Conservation (phyloP, 768 basidiomycete genomes). For the Amanita phalloides region DNA sequence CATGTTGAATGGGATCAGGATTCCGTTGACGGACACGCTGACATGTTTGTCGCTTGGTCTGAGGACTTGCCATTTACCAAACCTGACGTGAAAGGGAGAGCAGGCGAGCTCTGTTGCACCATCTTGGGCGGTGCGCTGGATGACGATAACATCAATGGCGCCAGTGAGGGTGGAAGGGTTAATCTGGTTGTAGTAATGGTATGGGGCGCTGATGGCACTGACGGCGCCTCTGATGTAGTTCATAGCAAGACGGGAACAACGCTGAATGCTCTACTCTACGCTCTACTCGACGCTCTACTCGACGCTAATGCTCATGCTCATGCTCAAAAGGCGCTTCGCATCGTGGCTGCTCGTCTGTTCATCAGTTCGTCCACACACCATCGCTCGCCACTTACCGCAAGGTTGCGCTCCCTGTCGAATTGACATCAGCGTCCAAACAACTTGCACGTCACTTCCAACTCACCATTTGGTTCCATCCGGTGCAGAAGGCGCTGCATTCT, state of each 20-base stretch:
- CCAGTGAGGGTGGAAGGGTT: slow-evolving; percentile 97
- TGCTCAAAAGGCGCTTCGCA: slow-evolving; percentile 62
- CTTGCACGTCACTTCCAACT: slow-evolving; percentile 18
- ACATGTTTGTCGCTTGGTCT: slow-evolving; percentile 96
- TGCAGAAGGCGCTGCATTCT: slow-evolving; percentile 53
- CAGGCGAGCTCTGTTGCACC: slow-evolving; percentile 69
- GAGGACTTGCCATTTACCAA: slow-evolving; percentile 95
- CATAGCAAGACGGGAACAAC: slow-evolving; percentile 24
- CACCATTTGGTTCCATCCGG: slow-evolving; percentile 97
- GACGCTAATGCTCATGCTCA: slow-evolving; percentile 30
- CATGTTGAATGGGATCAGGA: slow-evolving; percentile 87
- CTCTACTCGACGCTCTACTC: slow-evolving; percentile 2
- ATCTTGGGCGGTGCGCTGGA: slow-evolving; percentile 58
- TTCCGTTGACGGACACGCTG: slow-evolving; percentile 78
- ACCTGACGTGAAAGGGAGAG: slow-evolving; percentile 95
- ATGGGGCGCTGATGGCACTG: slow-evolving; percentile 75
- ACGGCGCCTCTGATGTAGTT: slow-evolving; percentile 62
- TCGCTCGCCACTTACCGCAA: slow-evolving; percentile 45
- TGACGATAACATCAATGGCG: slow-evolving; percentile 97
- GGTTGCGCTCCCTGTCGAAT: slow-evolving; percentile 63
- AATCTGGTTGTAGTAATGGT: slow-evolving; percentile 83
- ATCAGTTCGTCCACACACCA: not conserved
- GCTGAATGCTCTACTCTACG: not conserved
- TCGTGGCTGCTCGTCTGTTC: slow-evolving; percentile 34
- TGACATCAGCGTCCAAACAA: slow-evolving; percentile 9